Base-by-base conservation (phyloP, 768 basidiomycete genomes). In the Mycena galericulata region DNA sequence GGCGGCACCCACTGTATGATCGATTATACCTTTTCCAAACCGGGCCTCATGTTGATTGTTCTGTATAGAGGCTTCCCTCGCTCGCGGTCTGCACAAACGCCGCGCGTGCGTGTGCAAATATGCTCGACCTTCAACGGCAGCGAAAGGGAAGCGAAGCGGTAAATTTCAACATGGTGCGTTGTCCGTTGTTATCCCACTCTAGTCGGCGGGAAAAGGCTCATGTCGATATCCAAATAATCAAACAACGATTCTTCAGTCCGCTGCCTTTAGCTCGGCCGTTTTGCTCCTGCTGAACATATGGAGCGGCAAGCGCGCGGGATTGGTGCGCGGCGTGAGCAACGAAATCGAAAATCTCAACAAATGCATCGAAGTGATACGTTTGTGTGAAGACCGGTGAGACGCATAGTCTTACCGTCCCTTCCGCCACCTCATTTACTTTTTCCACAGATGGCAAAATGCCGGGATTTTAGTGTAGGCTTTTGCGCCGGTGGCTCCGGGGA, bases 31-130 rank as follows among this genome's bases (percentile, higher is more conserved):
- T 18, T 17, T 10, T 24, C 6, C 24, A 46, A 18, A 43, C 20
- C 20, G 41, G n/a, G 12, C 12, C 45, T 22, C 9, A 56, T 43
- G 24, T 12, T 5, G 9, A 17, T 24, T 10, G 15, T 18, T 12
- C 41, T 29, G 43, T 24, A 2, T 20, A 54, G 57, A 56, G 73
- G 5, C 77, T 88, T 27, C 86, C 88, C 85, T 45, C 90, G 0
- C 82, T 92, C 11, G 89, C 90, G 0, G 92, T 92, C 50, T 92
- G 91, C 75, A 87, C 88, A 22, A 93, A 91, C 57, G 86, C 92
- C 0, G 89, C 92, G 1, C 81, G 92, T 8, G 89, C 89, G 0
- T 88, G 85, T 53, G 83, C 84, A 22, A 89, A 90, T 55, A 82
- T 93, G 30, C 73, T 89, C 46, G 89, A 91, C 65, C 79, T 82